These are phyloP conservation scores for Clonostachys sp. DNA, from an alignment of 2,329 filamentous ascomycete species.

Conservation along the genomic window DNA sequence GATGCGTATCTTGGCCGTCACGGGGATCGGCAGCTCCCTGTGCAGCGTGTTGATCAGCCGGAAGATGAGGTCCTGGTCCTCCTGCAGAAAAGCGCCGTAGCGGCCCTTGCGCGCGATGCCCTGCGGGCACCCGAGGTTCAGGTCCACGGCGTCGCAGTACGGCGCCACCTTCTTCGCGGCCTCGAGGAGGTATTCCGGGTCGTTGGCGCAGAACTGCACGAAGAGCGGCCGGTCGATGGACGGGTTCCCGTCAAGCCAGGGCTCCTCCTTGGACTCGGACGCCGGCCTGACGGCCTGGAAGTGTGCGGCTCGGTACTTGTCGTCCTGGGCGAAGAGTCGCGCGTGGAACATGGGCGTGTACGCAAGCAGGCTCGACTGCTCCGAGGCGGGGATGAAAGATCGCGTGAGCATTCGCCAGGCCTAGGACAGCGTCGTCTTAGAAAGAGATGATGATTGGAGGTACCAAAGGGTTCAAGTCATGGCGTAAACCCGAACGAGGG, in stretches of 20 bases:
- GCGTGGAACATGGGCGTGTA: constrained; percentile 98
- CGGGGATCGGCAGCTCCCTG: constrained; percentile 70
- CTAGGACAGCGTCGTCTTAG: constrained; percentile 34
- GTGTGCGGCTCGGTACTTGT: constrained; percentile 71
- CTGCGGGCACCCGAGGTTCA: constrained; percentile 95
- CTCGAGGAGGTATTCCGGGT: constrained; percentile 71
- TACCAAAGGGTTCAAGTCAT: background rate
- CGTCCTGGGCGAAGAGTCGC: constrained; percentile 74
- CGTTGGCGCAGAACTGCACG: constrained; percentile 94
- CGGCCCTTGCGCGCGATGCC: constrained; percentile 87
- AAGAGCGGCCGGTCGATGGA: constrained; percentile 81
- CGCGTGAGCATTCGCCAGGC: constrained; percentile 96
- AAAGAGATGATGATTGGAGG: no score
- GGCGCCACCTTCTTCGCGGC: constrained; percentile 77
- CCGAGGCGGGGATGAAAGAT: constrained; percentile 72
- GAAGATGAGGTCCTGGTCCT: constrained; percentile 81
- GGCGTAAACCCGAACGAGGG: background rate
- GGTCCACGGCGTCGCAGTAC: constrained; percentile 90
- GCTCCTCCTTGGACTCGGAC: constrained; percentile 13
- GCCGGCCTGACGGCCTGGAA: constrained; percentile 63
- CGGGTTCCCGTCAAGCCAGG: constrained; percentile 83
- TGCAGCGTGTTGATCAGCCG: constrained; percentile 82
- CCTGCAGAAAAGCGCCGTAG: constrained; percentile 93
- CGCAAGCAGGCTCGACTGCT: constrained; percentile 65
- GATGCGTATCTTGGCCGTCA: constrained; percentile 93